These are phyloP conservation scores for Ceriops zippeliana DNA, from an alignment of 345 rosid genomes.

Conservation along the genomic window DNA sequence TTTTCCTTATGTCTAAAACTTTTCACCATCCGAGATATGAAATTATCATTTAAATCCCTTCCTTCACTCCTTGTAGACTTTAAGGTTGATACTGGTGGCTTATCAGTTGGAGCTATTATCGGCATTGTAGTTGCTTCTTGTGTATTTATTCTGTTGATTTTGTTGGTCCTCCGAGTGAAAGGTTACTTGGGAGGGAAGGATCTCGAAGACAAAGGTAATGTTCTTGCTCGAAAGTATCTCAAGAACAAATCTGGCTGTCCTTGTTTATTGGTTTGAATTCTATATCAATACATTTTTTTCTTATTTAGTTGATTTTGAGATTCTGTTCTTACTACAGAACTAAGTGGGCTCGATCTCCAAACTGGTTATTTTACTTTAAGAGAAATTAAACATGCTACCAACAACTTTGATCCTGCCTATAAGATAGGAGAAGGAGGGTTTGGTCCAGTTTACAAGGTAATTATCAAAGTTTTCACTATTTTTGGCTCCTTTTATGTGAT, in stretches of 20 bases:
- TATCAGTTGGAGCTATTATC: constrained; percentile 57
- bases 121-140: constrained; percentile 58
- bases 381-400: constrained; percentile 24
- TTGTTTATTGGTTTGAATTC: neutral
- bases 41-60: neutral
- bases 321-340: neutral
- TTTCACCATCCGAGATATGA: constrained; percentile 1
- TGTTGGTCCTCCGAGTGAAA: constrained; percentile 37
- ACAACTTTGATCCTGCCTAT: constrained; percentile 26
- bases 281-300: neutral
- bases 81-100: constrained; percentile 49
- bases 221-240: neutral
- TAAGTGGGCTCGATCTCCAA: constrained; percentile 17
- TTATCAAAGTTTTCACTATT: neutral
- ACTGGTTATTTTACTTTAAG: constrained; percentile 15
- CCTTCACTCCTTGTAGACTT: constrained; percentile 42
- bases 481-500: neutral
- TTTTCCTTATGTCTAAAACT: neutral
- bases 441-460: constrained; percentile 36
- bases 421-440: constrained; percentile 44
- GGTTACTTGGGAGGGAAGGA: constrained; percentile 58
- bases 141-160: constrained; percentile 35
- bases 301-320: neutral
- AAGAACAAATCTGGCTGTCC: neutral
- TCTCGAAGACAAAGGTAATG: constrained; percentile 51